Evolutionary conservation across 805 yeast species (phyloP).

Genomic region (Clavispora vitiphila): DNA sequence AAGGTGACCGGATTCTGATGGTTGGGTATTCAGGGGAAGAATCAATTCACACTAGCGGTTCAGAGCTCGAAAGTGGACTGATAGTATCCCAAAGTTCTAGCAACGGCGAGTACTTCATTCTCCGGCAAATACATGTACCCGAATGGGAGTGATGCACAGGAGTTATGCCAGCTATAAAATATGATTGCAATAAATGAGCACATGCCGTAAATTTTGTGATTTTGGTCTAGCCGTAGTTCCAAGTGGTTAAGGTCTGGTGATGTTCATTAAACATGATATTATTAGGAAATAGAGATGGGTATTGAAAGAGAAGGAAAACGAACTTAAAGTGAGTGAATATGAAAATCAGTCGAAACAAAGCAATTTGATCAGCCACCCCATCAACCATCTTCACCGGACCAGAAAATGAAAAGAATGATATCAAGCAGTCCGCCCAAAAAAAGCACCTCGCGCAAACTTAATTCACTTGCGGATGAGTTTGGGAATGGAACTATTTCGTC

Average conservation of each 20-base stretch:
- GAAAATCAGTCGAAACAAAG: not conserved
- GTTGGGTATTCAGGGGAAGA: slow-evolving; percentile 23
- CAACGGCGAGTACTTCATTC: slow-evolving; percentile 9
- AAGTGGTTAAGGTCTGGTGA: not conserved
- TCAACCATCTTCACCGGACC: not conserved
- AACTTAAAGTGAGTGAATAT: not conserved
- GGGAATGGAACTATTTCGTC: slow-evolving; percentile 4
- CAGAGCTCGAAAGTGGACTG: slow-evolving; percentile 18
- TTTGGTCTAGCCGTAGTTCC: too few species aligned
- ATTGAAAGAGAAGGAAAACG: not conserved
- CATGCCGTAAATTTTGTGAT: too few species aligned
- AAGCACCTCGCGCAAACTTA: not conserved
- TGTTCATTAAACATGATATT: not conserved
- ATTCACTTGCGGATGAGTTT: not conserved
- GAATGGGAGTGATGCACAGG: slow-evolving; percentile 19
- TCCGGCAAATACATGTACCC: slow-evolving; percentile 13
- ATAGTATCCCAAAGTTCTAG: not conserved
- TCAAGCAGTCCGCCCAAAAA: too few species aligned
- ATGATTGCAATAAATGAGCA: too few species aligned
- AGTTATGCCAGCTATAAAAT: too few species aligned
- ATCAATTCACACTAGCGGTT: slow-evolving; percentile 6
- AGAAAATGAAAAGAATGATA: not conserved
- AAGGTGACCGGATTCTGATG: slow-evolving; percentile 45
- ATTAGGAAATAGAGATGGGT: not conserved
- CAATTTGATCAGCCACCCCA: not conserved